Conservation (phyloP, 2,329 filamentous ascomycete genomes). For the Dactylellina sp. region DNA sequence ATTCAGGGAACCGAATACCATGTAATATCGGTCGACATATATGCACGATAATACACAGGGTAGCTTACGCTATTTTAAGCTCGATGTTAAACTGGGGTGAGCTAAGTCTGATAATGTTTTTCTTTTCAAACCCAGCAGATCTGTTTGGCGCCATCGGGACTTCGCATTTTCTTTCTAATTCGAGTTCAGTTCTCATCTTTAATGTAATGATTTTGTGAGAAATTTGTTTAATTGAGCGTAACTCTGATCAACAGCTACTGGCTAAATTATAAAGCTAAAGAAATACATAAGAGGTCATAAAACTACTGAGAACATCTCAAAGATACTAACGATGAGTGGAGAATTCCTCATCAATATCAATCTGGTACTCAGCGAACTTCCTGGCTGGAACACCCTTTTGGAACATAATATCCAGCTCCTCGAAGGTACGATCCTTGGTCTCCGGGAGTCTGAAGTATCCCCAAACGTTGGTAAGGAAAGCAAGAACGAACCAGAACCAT, state of each 20-base stretch:
- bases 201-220: conserved; percentile 1
- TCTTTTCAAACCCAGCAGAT: no score
- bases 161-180: no score
- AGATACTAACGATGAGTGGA: conserved; percentile 22
- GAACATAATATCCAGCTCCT: conserved; percentile 66
- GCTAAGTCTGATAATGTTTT: conserved; percentile 1
- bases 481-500: conserved; percentile 65
- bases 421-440: conserved; percentile 66
- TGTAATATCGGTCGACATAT: conserved; percentile 3
- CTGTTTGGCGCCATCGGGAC: no score
- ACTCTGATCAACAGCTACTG: conserved; percentile 29
- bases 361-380: conserved; percentile 63
- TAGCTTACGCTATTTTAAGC: conserved; percentile 11
- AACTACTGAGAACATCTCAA: background rate
- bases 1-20: conserved; percentile 12
- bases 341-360: conserved; percentile 62
- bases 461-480: conserved; percentile 64
- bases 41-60: conserved; percentile 15
- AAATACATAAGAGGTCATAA: conserved; percentile 48
- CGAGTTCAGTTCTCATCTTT: no score
- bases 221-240: conserved; percentile 11
- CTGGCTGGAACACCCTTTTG: conserved; percentile 64
- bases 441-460: conserved; percentile 66
- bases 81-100: background rate
- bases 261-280: conserved; percentile 19